Evolutionary conservation across 306 rosid genomes (phyloP).

Genomic region (Astragalus glycyphyllos): DNA sequence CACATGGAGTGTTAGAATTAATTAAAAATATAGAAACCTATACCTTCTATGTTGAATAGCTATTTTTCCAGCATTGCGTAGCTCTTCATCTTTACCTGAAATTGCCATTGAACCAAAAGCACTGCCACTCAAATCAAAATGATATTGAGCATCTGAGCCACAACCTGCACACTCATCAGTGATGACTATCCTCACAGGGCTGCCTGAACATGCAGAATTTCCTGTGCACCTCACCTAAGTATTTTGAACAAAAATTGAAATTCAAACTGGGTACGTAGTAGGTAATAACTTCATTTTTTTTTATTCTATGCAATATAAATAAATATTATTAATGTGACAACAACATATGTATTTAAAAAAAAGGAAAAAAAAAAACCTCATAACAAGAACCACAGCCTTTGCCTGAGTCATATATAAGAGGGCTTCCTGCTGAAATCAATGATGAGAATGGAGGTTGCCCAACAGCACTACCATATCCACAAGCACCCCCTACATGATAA

Average conservation of each 20-base stretch:
- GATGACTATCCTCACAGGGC: slow-evolving; percentile 61
- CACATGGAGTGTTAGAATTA: background rate
- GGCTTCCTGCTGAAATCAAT: slow-evolving; percentile 69
- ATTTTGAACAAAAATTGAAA: background rate
- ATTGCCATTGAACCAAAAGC: slow-evolving; percentile 90
- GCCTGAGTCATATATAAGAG: slow-evolving; percentile 62
- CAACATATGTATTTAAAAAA: background rate
- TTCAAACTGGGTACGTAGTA: background rate
- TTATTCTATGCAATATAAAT: background rate
- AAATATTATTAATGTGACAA: background rate
- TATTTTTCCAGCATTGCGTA: slow-evolving; percentile 63
- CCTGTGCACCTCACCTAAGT: slow-evolving; percentile 73
- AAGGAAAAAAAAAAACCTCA: too few species aligned
- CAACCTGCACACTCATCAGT: slow-evolving; percentile 82
- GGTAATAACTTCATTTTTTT: background rate
- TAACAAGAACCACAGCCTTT: slow-evolving; percentile 88
- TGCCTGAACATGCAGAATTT: slow-evolving; percentile 64
- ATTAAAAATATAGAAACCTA: background rate
- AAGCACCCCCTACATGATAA: slow-evolving; percentile 67
- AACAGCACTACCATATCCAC: slow-evolving; percentile 71
- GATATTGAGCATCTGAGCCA: slow-evolving; percentile 53
- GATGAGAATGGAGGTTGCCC: slow-evolving; percentile 67
- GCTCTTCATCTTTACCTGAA: slow-evolving; percentile 50
- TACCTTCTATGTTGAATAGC: slow-evolving; percentile 70
- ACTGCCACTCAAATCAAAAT: slow-evolving; percentile 83